phyloP scores from a whole-genome alignment of 208 protist genomes.

The Crithidia acanthocephali region DNA sequence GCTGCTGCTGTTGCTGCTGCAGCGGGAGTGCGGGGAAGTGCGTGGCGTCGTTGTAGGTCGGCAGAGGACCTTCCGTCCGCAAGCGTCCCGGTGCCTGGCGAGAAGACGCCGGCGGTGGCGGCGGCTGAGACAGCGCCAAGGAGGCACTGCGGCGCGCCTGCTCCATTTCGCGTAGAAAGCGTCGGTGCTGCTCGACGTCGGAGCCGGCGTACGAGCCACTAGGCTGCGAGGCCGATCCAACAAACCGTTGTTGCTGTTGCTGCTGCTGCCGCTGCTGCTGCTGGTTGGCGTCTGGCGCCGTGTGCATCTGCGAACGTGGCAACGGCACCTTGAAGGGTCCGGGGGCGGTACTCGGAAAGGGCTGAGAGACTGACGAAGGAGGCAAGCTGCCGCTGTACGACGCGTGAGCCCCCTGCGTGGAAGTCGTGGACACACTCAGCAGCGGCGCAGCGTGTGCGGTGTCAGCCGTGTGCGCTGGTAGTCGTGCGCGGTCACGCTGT shows the following conservation, averaged over 20 bases:
- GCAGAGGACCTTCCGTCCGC: slow-evolving; percentile 15
- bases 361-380: neutral
- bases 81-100: slow-evolving; percentile 15
- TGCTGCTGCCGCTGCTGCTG: neutral
- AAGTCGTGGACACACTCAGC: neutral
- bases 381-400: slow-evolving; percentile 4
- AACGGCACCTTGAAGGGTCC: slow-evolving; percentile 4
- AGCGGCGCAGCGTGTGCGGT: neutral
- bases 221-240: slow-evolving; percentile 6
- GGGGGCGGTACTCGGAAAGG: neutral
- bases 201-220: slow-evolving; percentile 9
- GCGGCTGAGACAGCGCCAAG: slow-evolving; percentile 8
- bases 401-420: neutral
- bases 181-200: slow-evolving; percentile 22
- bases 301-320: slow-evolving; percentile 5
- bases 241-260: neutral
- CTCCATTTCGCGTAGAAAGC: slow-evolving; percentile 31
- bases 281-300: neutral
- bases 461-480: neutral
- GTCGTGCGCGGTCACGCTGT: neutral
- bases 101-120: neutral
- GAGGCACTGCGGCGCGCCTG: slow-evolving; percentile 28
- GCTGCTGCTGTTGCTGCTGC: slow-evolving; percentile 2
- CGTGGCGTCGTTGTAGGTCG: neutral
- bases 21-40: neutral